A percentile compares a stretch with the other conserved stretches of the same genome.
These are phyloP conservation scores for Aspergillus carlsbadensis DNA, from an alignment of 495 filamentous ascomycete genomes.

Conservation along the genomic window DNA sequence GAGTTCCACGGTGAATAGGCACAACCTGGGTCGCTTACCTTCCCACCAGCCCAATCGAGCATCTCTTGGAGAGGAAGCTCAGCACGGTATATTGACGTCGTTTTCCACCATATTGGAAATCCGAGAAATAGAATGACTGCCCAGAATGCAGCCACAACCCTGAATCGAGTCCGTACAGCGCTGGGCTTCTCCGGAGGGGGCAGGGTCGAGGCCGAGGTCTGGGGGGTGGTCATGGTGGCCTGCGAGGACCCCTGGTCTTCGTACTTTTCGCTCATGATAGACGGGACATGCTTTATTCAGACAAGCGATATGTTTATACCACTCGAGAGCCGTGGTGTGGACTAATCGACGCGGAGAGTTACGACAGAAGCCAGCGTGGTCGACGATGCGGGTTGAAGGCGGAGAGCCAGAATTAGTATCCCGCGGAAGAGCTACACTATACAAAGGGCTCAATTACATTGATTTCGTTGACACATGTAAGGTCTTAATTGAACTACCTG, in stretches of 20 bases:
- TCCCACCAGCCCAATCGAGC: constrained; percentile 90
- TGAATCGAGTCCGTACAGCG: constrained; percentile 63
- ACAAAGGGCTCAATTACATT: background rate
- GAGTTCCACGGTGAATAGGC: background rate
- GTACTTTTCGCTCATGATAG: constrained; percentile 37
- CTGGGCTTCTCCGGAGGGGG: constrained; percentile 76
- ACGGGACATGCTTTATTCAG: constrained; percentile 37
- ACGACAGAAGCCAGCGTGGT: constrained; percentile 2
- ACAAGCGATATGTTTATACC: constrained; percentile 1
- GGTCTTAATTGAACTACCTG: background rate
- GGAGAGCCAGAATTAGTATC: background rate
- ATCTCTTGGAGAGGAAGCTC: constrained; percentile 81
- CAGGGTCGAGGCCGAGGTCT: constrained; percentile 30
- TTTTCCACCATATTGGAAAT: constrained; percentile 93
- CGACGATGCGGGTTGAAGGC: constrained; percentile 5
- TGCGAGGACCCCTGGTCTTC: constrained; percentile 40
- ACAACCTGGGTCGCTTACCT: constrained; percentile 51
- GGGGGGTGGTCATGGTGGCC: constrained; percentile 23
- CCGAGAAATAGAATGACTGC: constrained; percentile 79
- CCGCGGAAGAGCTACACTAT: background rate
- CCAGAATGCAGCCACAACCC: constrained; percentile 90
- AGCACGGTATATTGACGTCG: constrained; percentile 92
- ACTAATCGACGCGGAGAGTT: background rate
- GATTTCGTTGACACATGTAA: background rate
- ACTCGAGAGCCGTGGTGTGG: background rate